Evolutionary conservation across 2,329 filamentous ascomycete species (phyloP).

Genomic region (Nemania sp.): DNA sequence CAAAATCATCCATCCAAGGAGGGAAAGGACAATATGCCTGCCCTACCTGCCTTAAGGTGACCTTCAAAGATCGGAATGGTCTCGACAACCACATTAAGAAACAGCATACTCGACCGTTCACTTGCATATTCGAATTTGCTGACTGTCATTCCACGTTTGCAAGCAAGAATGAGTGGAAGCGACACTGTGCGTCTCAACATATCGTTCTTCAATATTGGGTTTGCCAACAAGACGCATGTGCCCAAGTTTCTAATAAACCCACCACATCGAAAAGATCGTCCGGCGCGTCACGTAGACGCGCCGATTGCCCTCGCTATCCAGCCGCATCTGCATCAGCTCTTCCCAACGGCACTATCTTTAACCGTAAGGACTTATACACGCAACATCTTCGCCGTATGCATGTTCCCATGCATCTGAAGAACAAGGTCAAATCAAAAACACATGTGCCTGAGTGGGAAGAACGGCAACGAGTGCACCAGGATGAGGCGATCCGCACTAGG

Average conservation of each 20-base stretch:
- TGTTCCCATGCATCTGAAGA: constrained; percentile 51
- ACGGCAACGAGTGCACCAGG: constrained; percentile 59
- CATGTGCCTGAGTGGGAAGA: constrained; percentile 50
- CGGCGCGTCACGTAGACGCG: constrained; percentile 29
- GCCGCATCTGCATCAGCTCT: constrained; percentile 34
- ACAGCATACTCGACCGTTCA: constrained; percentile 64
- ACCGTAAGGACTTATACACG: constrained; percentile 88
- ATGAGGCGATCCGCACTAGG: constrained; percentile 61
- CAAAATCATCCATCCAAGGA: constrained; percentile 32
- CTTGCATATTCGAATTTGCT: constrained; percentile 78
- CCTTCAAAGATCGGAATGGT: constrained; percentile 50
- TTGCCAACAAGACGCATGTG: constrained; percentile 68
- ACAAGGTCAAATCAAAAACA: constrained; percentile 44
- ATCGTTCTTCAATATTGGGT: constrained; percentile 74
- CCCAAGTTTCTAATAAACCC: constrained; percentile 38
- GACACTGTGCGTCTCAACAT: constrained; percentile 82
- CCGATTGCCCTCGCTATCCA: constrained; percentile 19
- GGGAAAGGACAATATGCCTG: constrained; percentile 40
- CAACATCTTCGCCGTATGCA: constrained; percentile 91
- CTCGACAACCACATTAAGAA: constrained; percentile 56
- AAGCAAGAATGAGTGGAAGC: constrained; percentile 94
- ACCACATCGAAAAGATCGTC: constrained; percentile 26
- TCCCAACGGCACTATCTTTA: constrained; percentile 70
- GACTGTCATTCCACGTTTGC: constrained; percentile 74
- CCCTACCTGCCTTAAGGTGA: constrained; percentile 41